Base-by-base conservation (phyloP, 306 rosid species). In the Pterocarpus macrocarpus region DNA sequence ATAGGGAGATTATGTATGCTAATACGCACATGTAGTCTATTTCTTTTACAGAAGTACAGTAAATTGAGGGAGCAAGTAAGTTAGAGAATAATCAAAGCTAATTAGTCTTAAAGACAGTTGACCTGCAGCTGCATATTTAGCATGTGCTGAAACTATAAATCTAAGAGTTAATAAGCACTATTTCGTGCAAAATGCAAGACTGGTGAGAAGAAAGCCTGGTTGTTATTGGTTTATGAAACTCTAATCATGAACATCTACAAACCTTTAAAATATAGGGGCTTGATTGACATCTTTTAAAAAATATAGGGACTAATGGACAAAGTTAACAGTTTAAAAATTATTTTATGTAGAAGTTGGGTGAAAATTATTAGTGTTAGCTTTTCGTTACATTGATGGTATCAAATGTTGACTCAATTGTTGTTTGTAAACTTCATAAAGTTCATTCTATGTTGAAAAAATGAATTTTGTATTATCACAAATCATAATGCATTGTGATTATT, bases 401-500 rank as follows among this genome's bases (percentile, higher is more conserved):
- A 9, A 75, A 62, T 75, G 11, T 45, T 58, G 44, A 38, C 70
- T 28, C 22, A 7, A 10, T 15, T 82, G 44, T 36, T 77, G 43
- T 47, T 44, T 10, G 2, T 28, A 30, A 28, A 41, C 7, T 38
- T 41, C 39, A 47, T 50, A 45, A 49, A n/a, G 55, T 63, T 62
- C 8, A 43, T 36, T 71, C 4, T 72, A 43, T 71, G 50, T 16
- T 13, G 56, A 11, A 33, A 22, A 36, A 75, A 2, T 77, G 30
- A 53, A 22, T 43, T 73, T 6, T 62, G 7, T 47, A 52, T 7
- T 78, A 22, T 15, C 61, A 55, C 32, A 55, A 55, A 7, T 45
- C 50, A 63, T 33, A 70, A 53, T 73, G 83, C 72, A 38, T 22
- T 61, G 68, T 69, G 68, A 33, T 17, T 73, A 52, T 57, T 13